Conservation (phyloP, 2,329 filamentous ascomycete species). For the Nemania sp. region DNA sequence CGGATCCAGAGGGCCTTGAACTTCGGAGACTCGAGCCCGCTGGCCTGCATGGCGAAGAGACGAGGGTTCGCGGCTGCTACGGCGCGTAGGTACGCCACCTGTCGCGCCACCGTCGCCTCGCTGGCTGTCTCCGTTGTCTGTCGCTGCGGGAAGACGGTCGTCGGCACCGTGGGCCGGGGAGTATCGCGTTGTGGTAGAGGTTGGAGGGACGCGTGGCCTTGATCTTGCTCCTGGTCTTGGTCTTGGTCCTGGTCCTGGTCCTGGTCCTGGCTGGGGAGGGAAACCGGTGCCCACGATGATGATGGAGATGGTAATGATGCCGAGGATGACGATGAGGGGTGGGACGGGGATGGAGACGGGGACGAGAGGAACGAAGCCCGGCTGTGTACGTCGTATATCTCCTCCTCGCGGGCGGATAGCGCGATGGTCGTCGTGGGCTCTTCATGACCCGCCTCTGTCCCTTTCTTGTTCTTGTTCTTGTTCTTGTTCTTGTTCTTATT, state of each 20-base stretch:
- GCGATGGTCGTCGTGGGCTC: slow-evolving; percentile 6
- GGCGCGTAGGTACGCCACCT: slow-evolving; percentile 36
- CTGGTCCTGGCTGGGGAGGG: too few relatives aligned
- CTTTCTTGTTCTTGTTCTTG: not conserved
- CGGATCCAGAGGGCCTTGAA: slow-evolving; percentile 40
- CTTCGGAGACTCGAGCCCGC: slow-evolving; percentile 41
- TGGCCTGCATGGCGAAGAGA: slow-evolving; percentile 37
- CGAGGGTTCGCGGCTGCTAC: slow-evolving; percentile 36
- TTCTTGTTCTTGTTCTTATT: not conserved
- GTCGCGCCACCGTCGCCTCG: slow-evolving; percentile 19
- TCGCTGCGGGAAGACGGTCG: slow-evolving; percentile 46
- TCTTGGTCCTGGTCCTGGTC: not conserved
- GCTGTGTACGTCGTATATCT: not conserved
- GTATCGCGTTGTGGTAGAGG: slow-evolving; percentile 9
- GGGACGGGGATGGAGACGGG: not conserved
- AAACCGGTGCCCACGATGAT: too few relatives aligned
- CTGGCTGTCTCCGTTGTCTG: slow-evolving; percentile 40
- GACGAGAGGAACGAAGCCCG: not conserved
- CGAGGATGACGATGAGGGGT: too few relatives aligned
- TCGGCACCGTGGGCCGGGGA: slow-evolving; percentile 41
- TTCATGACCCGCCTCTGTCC: not conserved
- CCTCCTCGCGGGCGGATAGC: slow-evolving; percentile 14
- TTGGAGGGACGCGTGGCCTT: not conserved
- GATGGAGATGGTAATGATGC: too few relatives aligned
- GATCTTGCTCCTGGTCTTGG: too few relatives aligned